Conservation (phyloP, 1,139 yeast species). For the Yamadazyma dushanensis region DNA sequence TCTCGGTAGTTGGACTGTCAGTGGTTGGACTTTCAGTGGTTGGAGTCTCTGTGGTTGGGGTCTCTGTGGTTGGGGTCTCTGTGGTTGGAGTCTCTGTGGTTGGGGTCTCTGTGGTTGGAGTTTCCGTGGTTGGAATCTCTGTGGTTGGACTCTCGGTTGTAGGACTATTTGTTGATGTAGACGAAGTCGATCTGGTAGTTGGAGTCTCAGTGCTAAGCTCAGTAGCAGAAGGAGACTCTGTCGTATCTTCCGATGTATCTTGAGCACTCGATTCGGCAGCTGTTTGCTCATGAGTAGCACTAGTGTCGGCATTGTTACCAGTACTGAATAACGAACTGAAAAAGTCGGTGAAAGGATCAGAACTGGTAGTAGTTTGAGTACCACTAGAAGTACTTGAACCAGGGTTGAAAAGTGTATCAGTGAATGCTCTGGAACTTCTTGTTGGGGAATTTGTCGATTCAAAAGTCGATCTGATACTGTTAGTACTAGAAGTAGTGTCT, state of each 20-base stretch:
- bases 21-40: constrained; percentile 4
- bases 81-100: constrained; percentile 5
- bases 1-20: constrained; percentile 2
- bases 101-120: not conserved
- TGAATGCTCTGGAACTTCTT: constrained; percentile 2
- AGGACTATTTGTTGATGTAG: constrained; percentile 4
- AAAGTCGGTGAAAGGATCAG: constrained; percentile 6
- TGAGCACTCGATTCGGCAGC: not conserved
- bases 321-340: constrained; percentile 9
- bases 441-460: not conserved
- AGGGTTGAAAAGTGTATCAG: constrained; percentile 2
- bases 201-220: constrained; percentile 2
- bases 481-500: not conserved
- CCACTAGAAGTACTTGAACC: not conserved
- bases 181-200: constrained; percentile 2
- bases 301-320: not conserved
- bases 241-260: not conserved
- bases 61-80: constrained; percentile 1
- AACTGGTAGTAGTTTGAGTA: constrained; percentile 2
- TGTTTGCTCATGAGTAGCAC: not conserved
- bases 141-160: constrained; percentile 1
- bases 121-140: constrained; percentile 5
- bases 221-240: not conserved
- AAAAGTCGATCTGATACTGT: not conserved
- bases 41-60: constrained; percentile 2